phyloP scores from a whole-genome alignment of 495 filamentous ascomycete genomes.

The Aspergillus sclerotiicarbonarius region DNA sequence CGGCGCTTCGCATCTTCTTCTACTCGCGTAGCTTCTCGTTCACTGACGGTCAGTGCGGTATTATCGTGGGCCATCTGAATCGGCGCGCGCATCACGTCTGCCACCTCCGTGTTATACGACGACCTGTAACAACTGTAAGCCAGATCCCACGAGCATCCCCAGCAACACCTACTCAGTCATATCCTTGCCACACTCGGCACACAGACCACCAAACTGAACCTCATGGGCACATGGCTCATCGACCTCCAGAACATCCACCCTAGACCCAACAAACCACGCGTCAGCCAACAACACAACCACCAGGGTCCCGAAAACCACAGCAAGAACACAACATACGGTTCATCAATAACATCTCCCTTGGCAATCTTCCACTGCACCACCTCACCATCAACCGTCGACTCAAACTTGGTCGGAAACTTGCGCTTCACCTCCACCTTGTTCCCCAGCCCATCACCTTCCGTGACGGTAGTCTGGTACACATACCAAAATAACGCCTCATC shows the following conservation, averaged over 20 bases:
- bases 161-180: conserved; percentile 73
- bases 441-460: conserved; percentile 69
- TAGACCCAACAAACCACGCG: conserved; percentile 26
- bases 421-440: conserved; percentile 66
- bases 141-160: not conserved
- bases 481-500: conserved; percentile 79
- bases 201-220: conserved; percentile 86
- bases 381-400: conserved; percentile 76
- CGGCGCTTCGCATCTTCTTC: conserved; percentile 85
- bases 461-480: conserved; percentile 71
- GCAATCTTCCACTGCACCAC: conserved; percentile 72
- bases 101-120: conserved; percentile 57
- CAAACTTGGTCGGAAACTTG: conserved; percentile 71
- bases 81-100: conserved; percentile 72
- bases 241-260: conserved; percentile 66
- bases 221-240: conserved; percentile 91
- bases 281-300: conserved; percentile 13
- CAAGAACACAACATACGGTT: conserved; percentile 28
- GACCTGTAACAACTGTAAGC: conserved; percentile 32
- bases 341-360: conserved; percentile 66
- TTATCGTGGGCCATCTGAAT: conserved; percentile 95
- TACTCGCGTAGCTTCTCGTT: conserved; percentile 69
- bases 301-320: not conserved
- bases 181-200: conserved; percentile 90
- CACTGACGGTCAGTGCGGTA: conserved; percentile 69